Evolutionary conservation across 2,329 filamentous ascomycete species (phyloP).

Genomic region (Ascochyta fabae): DNA sequence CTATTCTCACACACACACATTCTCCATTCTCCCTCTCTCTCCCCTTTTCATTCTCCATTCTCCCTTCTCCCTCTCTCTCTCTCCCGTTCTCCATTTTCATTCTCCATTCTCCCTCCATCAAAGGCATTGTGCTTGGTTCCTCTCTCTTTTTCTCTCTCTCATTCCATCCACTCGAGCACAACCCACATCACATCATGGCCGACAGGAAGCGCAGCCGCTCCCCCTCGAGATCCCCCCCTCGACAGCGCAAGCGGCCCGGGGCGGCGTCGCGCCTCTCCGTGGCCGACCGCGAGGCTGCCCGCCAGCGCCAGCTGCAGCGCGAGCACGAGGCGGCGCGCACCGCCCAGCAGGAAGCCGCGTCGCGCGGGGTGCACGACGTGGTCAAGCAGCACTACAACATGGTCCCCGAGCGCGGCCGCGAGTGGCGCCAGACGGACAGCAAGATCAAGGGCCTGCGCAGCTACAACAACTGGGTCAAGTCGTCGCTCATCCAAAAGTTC

Average conservation of each 20-base stretch:
- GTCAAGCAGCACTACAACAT: slow-evolving; percentile 95
- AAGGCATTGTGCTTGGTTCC: no score
- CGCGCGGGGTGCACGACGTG: slow-evolving; percentile 76
- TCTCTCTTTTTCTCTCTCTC: no score
- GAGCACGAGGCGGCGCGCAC: slow-evolving; percentile 58
- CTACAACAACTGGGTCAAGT: slow-evolving; percentile 99
- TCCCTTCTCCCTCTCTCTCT: no score
- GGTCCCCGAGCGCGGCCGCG: slow-evolving; percentile 88
- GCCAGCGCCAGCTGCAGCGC: slow-evolving; percentile 55
- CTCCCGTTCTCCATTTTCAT: no score
- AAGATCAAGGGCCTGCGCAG: slow-evolving; percentile 92
- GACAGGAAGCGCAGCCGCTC: slow-evolving; percentile 31
- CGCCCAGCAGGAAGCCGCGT: slow-evolving; percentile 43
- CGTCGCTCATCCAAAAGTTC: slow-evolving; percentile 95
- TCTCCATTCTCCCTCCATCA: no score
- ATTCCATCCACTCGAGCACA: no score
- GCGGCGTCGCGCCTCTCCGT: slow-evolving; percentile 65
- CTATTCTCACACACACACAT: no score
- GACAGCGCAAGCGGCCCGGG: slow-evolving; percentile 69
- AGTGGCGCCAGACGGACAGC: slow-evolving; percentile 93
- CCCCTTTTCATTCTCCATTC: no score
- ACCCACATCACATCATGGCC: slow-evolving; percentile 24
- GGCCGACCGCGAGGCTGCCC: slow-evolving; percentile 70
- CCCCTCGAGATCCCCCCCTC: slow-evolving; percentile 55
- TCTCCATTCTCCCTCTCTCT: no score